These are phyloP conservation scores for Tetraselmis striata DNA, from an alignment of 139 green algal species.

Conservation along the genomic window DNA sequence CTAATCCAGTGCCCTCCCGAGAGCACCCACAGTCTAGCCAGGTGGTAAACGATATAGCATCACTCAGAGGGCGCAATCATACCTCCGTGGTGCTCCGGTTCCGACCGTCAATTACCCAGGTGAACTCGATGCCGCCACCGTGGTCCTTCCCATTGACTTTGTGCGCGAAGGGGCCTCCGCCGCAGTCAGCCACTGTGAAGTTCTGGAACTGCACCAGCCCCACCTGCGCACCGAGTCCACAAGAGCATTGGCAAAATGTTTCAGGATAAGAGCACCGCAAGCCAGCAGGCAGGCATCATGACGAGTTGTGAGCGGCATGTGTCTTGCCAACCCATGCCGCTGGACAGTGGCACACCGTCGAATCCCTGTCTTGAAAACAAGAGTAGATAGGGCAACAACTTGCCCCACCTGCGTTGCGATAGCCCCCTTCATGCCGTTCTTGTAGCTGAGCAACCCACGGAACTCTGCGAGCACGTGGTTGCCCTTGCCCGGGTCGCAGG, in stretches of 20 bases:
- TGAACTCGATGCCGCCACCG: slow-evolving; percentile 38
- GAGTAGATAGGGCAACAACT: too few relatives aligned
- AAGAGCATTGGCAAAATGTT: too few relatives aligned
- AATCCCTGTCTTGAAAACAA: too few relatives aligned
- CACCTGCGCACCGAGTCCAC: slow-evolving; percentile 9
- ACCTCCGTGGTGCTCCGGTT: slow-evolving; percentile 4
- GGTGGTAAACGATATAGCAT: too few relatives aligned
- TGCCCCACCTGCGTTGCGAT: slow-evolving; percentile 31
- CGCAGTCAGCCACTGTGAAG: slow-evolving; percentile 44
- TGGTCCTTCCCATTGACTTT: slow-evolving; percentile 53
- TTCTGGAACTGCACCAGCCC: slow-evolving; percentile 38
- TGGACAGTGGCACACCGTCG: too few relatives aligned
- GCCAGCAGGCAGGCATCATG: too few relatives aligned
- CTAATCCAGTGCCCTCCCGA: too few relatives aligned
- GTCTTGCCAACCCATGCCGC: too few relatives aligned
- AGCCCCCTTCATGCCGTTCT: slow-evolving; percentile 56
- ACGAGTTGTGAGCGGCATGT: too few relatives aligned
- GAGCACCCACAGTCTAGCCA: too few relatives aligned
- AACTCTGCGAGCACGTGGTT: slow-evolving; percentile 32
- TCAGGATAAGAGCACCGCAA: too few relatives aligned
- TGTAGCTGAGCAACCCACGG: slow-evolving; percentile 38
- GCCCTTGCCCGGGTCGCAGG: slow-evolving; percentile 15
- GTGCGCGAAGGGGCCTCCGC: slow-evolving; percentile 31
- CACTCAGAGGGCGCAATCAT: too few relatives aligned
- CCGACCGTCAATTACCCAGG: slow-evolving; percentile 36